Conservation (phyloP, 2,329 filamentous ascomycete species). For the Periconia sp. region DNA sequence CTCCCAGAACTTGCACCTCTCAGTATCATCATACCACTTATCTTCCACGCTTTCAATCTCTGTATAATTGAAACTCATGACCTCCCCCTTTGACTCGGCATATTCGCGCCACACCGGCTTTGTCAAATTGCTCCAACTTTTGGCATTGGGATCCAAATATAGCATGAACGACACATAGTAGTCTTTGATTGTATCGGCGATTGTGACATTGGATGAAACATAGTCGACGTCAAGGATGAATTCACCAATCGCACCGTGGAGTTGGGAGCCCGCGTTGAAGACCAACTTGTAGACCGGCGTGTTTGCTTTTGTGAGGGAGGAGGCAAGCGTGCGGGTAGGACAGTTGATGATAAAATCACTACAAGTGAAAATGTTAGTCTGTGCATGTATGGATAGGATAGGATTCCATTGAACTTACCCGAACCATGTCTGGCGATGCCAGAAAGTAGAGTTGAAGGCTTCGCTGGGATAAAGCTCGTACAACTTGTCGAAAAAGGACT, state of each 20-base stretch:
- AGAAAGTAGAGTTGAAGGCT: conserved; percentile 41
- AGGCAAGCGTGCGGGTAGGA: conserved; percentile 36
- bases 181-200: conserved; percentile 36
- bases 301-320: conserved; percentile 19
- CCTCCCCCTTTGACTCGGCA: conserved; percentile 4
- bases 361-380: background rate
- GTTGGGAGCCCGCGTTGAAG: conserved; percentile 37
- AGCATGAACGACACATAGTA: conserved; percentile 38
- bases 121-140: conserved; percentile 19
- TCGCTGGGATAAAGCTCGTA: conserved; percentile 38
- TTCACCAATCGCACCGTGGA: conserved; percentile 31
- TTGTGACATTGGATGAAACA: conserved; percentile 27
- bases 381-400: background rate
- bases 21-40: conserved; percentile 7
- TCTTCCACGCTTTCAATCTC: conserved; percentile 9
- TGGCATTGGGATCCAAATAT: conserved; percentile 36
- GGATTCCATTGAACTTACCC: conserved; percentile 17
- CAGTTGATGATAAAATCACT: conserved; percentile 43
- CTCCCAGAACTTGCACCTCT: conserved; percentile 10
- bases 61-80: conserved; percentile 12
- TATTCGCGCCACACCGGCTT: conserved; percentile 34
- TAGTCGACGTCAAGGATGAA: conserved; percentile 22
- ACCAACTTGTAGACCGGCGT: conserved; percentile 37
- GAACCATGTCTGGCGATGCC: conserved; percentile 40
- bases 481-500: conserved; percentile 36